Conservation (phyloP, 495 filamentous ascomycete species). For the Talaromyces nanjingensis region DNA sequence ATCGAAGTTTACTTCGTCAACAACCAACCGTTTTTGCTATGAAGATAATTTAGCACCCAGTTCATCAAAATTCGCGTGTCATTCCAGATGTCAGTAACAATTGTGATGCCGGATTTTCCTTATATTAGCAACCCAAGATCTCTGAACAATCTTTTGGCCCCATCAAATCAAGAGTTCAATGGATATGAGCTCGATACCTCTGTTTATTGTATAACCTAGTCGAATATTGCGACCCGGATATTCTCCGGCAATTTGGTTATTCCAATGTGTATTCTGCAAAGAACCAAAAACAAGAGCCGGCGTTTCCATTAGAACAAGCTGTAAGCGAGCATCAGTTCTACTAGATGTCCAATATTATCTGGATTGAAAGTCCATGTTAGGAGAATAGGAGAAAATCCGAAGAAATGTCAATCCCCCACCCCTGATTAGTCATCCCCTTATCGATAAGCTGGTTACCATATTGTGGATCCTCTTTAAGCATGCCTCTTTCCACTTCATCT, state of each 20-base stretch:
- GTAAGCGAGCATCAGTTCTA: neutral
- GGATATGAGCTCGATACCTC: no score
- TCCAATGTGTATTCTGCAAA: neutral
- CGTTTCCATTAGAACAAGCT: neutral
- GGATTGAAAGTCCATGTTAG: neutral
- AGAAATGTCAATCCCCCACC: neutral
- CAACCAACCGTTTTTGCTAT: no score
- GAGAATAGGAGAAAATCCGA: neutral
- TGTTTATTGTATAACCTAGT: neutral
- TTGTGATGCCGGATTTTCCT: no score
- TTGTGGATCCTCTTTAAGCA: neutral
- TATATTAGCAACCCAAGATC: no score
- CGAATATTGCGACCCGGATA: neutral
- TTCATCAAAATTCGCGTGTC: no score
- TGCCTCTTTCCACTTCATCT: neutral
- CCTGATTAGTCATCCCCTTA: neutral
- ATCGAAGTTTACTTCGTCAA: no score
- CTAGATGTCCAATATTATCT: neutral
- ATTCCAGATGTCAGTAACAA: no score
- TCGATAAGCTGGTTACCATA: neutral
- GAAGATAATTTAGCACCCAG: no score
- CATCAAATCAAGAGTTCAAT: no score
- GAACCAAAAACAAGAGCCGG: neutral
- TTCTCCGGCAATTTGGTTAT: neutral
- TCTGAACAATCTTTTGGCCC: no score